A percentile compares a stretch with the other conserved stretches of the same genome.
These are phyloP conservation scores for Hemileia vastatrix DNA, from an alignment of 1,284 basidiomycete species.

Conservation along the genomic window DNA sequence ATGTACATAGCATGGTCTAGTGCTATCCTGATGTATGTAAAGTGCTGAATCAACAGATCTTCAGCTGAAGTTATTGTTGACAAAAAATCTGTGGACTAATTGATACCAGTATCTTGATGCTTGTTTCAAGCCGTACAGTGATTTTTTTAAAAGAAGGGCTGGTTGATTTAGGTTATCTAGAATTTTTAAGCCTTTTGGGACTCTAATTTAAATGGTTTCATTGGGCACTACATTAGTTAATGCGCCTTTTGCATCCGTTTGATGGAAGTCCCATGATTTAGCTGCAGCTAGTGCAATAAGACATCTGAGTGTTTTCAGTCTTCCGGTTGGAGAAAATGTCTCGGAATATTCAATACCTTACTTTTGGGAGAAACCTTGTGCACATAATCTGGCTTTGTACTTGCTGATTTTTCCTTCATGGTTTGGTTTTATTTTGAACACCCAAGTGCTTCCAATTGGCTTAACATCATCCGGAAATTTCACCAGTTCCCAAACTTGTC, in stretches of 20 bases:
- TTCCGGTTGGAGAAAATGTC: no score
- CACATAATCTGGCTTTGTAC: no score
- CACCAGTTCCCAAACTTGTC: no score
- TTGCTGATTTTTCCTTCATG: no score
- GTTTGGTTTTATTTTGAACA: no score
- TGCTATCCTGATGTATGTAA: background rate
- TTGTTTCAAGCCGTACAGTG: constrained; percentile 8
- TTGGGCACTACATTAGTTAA: background rate
- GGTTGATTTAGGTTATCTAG: background rate
- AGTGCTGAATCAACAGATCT: background rate
- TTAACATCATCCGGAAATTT: no score
- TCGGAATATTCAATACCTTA: no score
- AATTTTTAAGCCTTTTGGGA: background rate
- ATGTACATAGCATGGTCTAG: background rate
- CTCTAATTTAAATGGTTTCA: background rate
- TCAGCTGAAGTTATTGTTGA: background rate
- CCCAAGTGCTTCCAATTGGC: no score
- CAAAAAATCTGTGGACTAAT: background rate
- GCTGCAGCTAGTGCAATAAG: no score
- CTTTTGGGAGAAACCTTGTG: no score
- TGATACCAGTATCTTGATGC: background rate
- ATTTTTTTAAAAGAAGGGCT: background rate
- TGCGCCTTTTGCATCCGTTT: background rate
- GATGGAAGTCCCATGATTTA: no score
- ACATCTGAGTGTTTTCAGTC: no score